A percentile compares a stretch with the other conserved stretches of the same genome.
Conservation (phyloP, 164 flowering plant species). For the Vitis rupestris region DNA sequence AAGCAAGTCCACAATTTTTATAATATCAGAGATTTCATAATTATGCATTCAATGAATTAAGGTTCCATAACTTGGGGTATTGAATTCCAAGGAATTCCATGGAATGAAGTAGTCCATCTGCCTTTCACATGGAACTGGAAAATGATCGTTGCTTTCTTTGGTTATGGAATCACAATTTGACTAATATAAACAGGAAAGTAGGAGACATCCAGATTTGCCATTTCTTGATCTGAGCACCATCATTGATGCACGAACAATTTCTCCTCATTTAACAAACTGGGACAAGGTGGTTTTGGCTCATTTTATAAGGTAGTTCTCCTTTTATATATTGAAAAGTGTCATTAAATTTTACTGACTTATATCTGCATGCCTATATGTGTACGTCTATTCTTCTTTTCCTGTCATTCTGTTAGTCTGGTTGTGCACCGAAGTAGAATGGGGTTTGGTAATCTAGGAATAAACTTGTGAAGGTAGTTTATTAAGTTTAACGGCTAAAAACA, state of each 20-base stretch:
- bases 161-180: no score
- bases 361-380: no score
- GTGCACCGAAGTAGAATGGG: not conserved
- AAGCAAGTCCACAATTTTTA: no score
- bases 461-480: not conserved
- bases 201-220: slow-evolving; percentile 11
- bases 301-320: slow-evolving; percentile 37
- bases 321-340: not conserved
- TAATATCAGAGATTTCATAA: no score
- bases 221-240: slow-evolving; percentile 19
- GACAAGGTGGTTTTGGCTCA: slow-evolving; percentile 55
- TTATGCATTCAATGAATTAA: no score
- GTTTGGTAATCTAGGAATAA: not conserved
- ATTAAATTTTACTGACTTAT: no score
- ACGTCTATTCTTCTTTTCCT: not conserved
- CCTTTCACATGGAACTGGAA: no score
- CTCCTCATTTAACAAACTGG: slow-evolving; percentile 37
- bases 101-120: no score
- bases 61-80: no score
- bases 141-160: no score
- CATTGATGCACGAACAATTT: slow-evolving; percentile 37
- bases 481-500: not conserved
- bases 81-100: no score
- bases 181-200: not conserved
- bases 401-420: not conserved